Evolutionary conservation across 805 yeast genomes (phyloP).

Genomic region (Candida jianshihensis): DNA sequence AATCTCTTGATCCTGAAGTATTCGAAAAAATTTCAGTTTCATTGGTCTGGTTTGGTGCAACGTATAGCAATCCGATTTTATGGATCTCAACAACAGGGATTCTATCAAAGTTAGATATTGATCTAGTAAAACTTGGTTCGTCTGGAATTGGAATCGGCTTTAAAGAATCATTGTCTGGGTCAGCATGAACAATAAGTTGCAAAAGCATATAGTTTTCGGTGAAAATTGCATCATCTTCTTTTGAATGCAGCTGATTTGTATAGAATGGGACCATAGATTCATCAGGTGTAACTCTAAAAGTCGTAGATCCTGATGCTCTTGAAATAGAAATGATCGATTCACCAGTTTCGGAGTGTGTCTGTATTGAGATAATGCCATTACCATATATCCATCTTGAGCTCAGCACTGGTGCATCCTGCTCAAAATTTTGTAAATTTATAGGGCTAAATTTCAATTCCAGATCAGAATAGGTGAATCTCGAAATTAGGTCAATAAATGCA

Average conservation of each 20-base stretch:
- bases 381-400: slow-evolving; percentile 57
- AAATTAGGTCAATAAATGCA: slow-evolving; percentile 61
- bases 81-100: slow-evolving; percentile 74
- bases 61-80: slow-evolving; percentile 72
- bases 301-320: slow-evolving; percentile 60
- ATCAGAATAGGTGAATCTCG: slow-evolving; percentile 60
- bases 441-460: slow-evolving; percentile 42
- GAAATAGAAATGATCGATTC: slow-evolving; percentile 44
- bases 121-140: slow-evolving; percentile 37
- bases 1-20: slow-evolving; percentile 53
- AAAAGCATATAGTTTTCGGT: slow-evolving; percentile 42
- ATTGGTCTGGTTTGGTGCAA: slow-evolving; percentile 56
- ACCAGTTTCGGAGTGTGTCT: slow-evolving; percentile 46
- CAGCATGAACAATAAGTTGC: slow-evolving; percentile 43
- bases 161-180: slow-evolving; percentile 17
- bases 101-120: slow-evolving; percentile 59
- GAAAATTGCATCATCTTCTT: slow-evolving; percentile 20
- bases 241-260: slow-evolving; percentile 18
- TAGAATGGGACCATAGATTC: slow-evolving; percentile 28
- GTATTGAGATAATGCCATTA: slow-evolving; percentile 46
- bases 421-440: slow-evolving; percentile 20
- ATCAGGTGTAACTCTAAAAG: slow-evolving; percentile 38
- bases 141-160: slow-evolving; percentile 50
- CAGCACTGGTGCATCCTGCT: slow-evolving; percentile 17
- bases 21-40: slow-evolving; percentile 65